Percentiles rank a stretch among this genome's conserved stretches.
Conservation (phyloP, 108 stramenopile genomes). For the Fistulifera pelliculosa region DNA sequence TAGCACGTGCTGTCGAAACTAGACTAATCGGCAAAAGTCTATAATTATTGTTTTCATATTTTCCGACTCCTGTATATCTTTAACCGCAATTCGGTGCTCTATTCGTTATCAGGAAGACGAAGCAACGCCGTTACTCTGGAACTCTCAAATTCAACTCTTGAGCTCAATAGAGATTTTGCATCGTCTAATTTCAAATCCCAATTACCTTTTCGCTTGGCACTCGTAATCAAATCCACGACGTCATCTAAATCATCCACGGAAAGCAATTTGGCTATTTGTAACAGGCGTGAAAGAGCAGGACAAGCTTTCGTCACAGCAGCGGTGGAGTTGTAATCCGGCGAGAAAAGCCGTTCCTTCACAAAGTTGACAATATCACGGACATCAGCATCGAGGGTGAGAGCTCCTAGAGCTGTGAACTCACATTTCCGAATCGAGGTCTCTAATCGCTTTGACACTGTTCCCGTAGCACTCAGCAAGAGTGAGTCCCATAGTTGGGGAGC, state of each 20-base stretch:
- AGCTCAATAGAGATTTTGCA: conserved; percentile 47
- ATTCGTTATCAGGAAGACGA: conserved; percentile 5
- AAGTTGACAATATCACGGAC: conserved; percentile 68
- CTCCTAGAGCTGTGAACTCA: conserved; percentile 70
- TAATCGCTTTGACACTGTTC: conserved; percentile 60
- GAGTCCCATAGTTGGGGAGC: conserved; percentile 60
- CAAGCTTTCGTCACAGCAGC: conserved; percentile 56
- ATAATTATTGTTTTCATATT: background rate
- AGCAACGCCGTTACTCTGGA: conserved; percentile 63
- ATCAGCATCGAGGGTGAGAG: conserved; percentile 75
- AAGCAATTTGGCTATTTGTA: conserved; percentile 66
- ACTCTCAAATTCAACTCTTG: conserved; percentile 71
- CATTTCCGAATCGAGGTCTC: conserved; percentile 71
- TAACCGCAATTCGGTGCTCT: background rate
- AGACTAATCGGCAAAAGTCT: background rate
- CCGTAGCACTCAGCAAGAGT: conserved; percentile 52
- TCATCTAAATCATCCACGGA: conserved; percentile 84
- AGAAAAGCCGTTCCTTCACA: conserved; percentile 53
- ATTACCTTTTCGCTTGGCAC: conserved; percentile 65
- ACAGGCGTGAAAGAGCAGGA: conserved; percentile 54
- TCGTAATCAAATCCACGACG: conserved; percentile 67
- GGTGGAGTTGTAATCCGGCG: conserved; percentile 38
- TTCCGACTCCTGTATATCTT: background rate
- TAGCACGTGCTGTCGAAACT: background rate
- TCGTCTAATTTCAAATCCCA: conserved; percentile 84